phyloP scores from a whole-genome alignment of 768 basidiomycete species.

The Suillus hirtellus region DNA sequence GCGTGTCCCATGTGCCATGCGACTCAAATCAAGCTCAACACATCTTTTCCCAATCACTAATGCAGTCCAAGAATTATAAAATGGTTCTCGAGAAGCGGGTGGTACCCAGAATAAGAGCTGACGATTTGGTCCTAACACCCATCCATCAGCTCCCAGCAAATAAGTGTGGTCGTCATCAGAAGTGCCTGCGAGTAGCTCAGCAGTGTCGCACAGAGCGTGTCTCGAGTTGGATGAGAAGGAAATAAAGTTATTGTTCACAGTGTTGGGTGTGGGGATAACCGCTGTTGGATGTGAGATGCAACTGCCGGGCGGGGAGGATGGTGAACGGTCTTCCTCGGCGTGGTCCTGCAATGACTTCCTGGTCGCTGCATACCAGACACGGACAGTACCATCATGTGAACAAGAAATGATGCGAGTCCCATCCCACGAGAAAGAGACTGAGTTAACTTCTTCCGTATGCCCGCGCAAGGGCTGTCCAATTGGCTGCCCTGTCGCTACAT shows the following conservation, averaged over 20 bases:
- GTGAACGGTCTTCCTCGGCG: too few relatives aligned
- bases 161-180: background rate
- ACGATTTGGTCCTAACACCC: background rate
- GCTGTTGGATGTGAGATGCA: too few relatives aligned
- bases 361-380: too few relatives aligned
- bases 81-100: too few relatives aligned
- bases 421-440: slow-evolving; percentile 22
- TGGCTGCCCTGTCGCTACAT: background rate
- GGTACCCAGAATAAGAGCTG: background rate
- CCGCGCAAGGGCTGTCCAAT: slow-evolving; percentile 10
- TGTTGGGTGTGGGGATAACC: too few relatives aligned
- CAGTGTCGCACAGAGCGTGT: background rate
- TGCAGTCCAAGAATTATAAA: too few relatives aligned
- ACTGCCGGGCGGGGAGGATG: background rate
- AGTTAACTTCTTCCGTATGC: slow-evolving; percentile 14
- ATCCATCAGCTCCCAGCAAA: background rate
- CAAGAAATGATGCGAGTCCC: slow-evolving; percentile 5
- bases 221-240: too few relatives aligned
- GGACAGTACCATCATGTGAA: background rate
- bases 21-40: too few relatives aligned
- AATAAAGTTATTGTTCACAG: too few relatives aligned
- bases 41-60: too few relatives aligned
- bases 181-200: background rate
- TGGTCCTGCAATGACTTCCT: too few relatives aligned
- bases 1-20: too few relatives aligned